These are phyloP conservation scores for Penicillium cinerascens DNA, from an alignment of 495 filamentous ascomycete genomes.

Conservation along the genomic window DNA sequence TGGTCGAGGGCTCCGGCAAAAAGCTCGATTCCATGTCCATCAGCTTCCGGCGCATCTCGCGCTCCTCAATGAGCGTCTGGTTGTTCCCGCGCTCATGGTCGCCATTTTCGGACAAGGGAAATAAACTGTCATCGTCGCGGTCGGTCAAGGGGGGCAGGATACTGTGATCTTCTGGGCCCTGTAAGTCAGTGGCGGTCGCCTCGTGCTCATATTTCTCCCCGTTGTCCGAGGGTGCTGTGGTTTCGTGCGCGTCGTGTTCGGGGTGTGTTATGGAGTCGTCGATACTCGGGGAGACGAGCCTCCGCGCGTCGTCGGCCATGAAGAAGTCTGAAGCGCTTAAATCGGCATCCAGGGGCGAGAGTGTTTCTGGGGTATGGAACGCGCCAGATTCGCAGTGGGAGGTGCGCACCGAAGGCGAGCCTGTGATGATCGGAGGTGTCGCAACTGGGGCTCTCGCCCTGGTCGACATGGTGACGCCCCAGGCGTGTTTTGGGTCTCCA, in stretches of 20 bases:
- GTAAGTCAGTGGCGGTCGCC: constrained; percentile 3
- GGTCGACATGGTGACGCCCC: constrained; percentile 41
- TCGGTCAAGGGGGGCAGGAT: constrained; percentile 38
- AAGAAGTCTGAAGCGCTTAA: constrained; percentile 31
- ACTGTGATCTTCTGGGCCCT: constrained; percentile 20
- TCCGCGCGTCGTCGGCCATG: constrained; percentile 38
- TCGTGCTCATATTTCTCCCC: constrained; percentile 23
- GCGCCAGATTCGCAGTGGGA: constrained; percentile 31
- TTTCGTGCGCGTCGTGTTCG: constrained; percentile 2
- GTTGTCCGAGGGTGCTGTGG: constrained; percentile 6
- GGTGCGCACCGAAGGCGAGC: constrained; percentile 24
- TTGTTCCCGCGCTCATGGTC: constrained; percentile 40
- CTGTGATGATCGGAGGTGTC: constrained; percentile 23
- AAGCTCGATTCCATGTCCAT: constrained; percentile 91
- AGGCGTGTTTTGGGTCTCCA: constrained; percentile 36
- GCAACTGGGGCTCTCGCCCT: constrained; percentile 15
- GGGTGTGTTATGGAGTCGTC: constrained; percentile 11
- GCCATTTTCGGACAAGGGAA: constrained; percentile 37
- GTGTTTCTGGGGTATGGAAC: constrained; percentile 35
- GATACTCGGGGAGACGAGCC: constrained; percentile 24
- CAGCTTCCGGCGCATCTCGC: constrained; percentile 65
- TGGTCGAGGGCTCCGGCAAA: constrained; percentile 51
- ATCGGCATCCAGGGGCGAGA: constrained; percentile 36
- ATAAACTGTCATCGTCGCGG: constrained; percentile 37
- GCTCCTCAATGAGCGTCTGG: constrained; percentile 56